phyloP scores from a whole-genome alignment of 169 alveolate species.

The Plasmodium knowlesi region DNA sequence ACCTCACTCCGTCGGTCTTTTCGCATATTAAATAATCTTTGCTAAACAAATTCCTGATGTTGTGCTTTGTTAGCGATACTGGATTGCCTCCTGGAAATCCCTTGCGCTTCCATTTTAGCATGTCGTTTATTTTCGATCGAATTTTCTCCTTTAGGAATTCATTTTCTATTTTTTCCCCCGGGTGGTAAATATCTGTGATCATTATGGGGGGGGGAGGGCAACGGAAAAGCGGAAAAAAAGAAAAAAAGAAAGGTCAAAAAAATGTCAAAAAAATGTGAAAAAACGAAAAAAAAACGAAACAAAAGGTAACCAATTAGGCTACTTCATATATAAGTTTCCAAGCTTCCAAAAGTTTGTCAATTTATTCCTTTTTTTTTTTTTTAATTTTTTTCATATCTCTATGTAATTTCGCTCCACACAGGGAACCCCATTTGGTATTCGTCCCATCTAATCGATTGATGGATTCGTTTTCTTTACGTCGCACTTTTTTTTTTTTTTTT shows the following conservation, averaged over 20 bases:
- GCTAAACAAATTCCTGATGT: conserved; percentile 76
- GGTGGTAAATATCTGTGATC: conserved; percentile 32
- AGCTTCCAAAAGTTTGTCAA: background rate
- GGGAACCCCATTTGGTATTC: background rate
- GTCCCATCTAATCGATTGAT: background rate
- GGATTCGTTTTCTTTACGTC: background rate
- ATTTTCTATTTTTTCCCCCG: conserved; percentile 74
- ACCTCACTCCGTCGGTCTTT: conserved; percentile 92
- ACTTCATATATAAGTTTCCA: background rate
- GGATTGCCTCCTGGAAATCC: conserved; percentile 93
- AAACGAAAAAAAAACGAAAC: background rate
- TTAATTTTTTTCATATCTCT: background rate
- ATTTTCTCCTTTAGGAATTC: conserved; percentile 72
- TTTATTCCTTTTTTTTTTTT: background rate
- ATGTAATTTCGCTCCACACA: background rate
- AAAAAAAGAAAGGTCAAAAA: background rate
- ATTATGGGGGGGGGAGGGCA: background rate
- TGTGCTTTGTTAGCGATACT: conserved; percentile 85
- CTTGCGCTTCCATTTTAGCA: conserved; percentile 89
- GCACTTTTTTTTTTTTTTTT: no score
- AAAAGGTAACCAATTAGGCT: background rate
- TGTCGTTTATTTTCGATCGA: conserved; percentile 77
- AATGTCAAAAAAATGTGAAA: background rate
- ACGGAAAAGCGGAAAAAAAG: background rate
- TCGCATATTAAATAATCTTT: conserved; percentile 92